Conservation (phyloP, 176 grass and related monocot genomes). For the Triticum timopheevii region DNA sequence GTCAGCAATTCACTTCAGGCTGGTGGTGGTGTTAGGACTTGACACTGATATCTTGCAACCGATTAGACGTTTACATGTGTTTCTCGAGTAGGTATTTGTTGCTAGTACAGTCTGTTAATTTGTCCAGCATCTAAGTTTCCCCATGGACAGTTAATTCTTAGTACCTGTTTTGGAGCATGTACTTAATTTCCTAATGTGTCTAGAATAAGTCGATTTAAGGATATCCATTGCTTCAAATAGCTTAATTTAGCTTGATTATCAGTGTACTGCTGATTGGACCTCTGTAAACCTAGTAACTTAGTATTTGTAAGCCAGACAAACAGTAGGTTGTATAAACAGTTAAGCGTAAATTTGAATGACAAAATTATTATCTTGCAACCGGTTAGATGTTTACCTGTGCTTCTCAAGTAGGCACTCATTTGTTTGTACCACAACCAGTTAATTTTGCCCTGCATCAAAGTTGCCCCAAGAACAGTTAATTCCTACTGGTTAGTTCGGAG, state of each 20-base stretch:
- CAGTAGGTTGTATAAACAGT: no score
- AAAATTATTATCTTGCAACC: no score
- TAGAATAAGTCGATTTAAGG: neutral
- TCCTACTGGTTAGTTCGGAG: neutral
- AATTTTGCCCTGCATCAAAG: neutral
- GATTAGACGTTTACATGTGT: no score
- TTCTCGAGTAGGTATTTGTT: neutral
- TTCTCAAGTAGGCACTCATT: neutral
- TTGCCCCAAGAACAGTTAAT: neutral
- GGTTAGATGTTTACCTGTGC: neutral
- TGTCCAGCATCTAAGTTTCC: neutral
- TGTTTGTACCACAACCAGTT: neutral
- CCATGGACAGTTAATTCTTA: neutral
- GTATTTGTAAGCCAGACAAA: no score
- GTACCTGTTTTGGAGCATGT: neutral
- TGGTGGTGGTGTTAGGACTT: no score
- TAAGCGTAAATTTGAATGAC: no score
- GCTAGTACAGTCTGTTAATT: neutral
- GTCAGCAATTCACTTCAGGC: no score
- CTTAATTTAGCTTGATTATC: no score
- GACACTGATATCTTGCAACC: no score
- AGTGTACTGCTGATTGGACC: no score
- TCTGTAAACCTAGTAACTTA: no score
- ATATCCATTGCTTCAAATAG: neutral
- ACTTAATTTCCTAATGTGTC: neutral